These are phyloP conservation scores for Triticum monococcum DNA, from an alignment of 176 grass and related monocot species.

Conservation along the genomic window DNA sequence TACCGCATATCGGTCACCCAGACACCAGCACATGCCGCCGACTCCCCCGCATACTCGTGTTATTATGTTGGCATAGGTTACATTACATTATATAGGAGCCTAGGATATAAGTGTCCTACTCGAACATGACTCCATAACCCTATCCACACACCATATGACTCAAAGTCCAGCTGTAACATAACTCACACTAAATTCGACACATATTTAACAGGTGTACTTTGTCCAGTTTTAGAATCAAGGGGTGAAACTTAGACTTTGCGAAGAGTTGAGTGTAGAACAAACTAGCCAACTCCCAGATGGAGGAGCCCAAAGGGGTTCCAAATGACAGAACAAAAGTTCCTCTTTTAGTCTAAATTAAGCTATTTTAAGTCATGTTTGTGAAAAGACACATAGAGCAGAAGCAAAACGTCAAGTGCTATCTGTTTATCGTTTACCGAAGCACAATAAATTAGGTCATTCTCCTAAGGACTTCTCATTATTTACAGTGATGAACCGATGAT, in stretches of 20 bases:
- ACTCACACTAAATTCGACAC: no score
- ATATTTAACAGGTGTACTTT: background rate
- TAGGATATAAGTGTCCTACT: no score
- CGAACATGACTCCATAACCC: no score
- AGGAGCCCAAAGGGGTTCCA: background rate
- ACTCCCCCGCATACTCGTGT: no score
- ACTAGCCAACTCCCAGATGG: background rate
- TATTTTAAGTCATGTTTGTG: background rate
- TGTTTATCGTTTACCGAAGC: background rate
- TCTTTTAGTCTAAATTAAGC: background rate
- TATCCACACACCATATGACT: no score
- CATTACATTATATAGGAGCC: no score
- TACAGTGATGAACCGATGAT: slow-evolving; percentile 8
- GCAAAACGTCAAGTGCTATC: background rate
- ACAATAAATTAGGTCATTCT: slow-evolving; percentile 13
- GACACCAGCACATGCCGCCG: no score
- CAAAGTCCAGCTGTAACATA: no score
- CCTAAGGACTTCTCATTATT: background rate
- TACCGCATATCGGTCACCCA: no score
- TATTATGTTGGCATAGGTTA: no score
- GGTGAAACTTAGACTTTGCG: background rate
- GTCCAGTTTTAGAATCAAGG: background rate
- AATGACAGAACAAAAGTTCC: slow-evolving; percentile 5
- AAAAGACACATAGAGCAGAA: background rate
- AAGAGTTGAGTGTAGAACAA: background rate